Percentiles rank a stretch among this genome's conserved stretches.
Evolutionary conservation across 148 eudicot genomes (phyloP).

Genomic region (Rhododendron ferrugineum): DNA sequence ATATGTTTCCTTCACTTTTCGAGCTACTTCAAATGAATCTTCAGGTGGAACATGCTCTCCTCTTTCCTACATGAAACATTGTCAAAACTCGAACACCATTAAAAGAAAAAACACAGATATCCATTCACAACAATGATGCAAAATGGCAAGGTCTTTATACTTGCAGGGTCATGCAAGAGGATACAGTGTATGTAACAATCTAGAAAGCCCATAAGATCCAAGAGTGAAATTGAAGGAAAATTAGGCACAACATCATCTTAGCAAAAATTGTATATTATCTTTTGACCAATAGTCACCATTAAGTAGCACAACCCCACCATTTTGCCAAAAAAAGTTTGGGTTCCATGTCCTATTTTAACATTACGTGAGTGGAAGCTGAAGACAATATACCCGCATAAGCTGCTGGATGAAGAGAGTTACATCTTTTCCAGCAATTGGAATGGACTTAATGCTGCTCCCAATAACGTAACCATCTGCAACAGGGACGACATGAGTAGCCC

Average conservation of each 20-base stretch:
- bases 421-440: conserved; percentile 84
- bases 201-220: background rate
- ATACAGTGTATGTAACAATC: background rate
- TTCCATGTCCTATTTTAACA: background rate
- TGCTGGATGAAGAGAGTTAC: conserved; percentile 84
- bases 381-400: conserved; percentile 65
- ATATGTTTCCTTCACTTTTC: conserved; percentile 91
- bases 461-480: conserved; percentile 98
- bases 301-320: background rate
- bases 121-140: background rate
- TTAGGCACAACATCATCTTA: conserved; percentile 1
- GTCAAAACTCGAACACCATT: conserved; percentile 8
- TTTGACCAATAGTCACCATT: background rate
- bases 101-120: background rate
- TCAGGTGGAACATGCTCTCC: conserved; percentile 96
- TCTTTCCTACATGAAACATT: conserved; percentile 66
- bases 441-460: conserved; percentile 94
- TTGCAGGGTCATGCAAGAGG: background rate
- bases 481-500: conserved; percentile 95
- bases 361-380: background rate
- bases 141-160: background rate
- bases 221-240: conserved; percentile 5
- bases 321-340: background rate
- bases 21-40: conserved; percentile 95
- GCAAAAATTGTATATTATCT: conserved; percentile 1